phyloP scores from a whole-genome alignment of 163 green algal species.

The Chlorella variabilis region DNA sequence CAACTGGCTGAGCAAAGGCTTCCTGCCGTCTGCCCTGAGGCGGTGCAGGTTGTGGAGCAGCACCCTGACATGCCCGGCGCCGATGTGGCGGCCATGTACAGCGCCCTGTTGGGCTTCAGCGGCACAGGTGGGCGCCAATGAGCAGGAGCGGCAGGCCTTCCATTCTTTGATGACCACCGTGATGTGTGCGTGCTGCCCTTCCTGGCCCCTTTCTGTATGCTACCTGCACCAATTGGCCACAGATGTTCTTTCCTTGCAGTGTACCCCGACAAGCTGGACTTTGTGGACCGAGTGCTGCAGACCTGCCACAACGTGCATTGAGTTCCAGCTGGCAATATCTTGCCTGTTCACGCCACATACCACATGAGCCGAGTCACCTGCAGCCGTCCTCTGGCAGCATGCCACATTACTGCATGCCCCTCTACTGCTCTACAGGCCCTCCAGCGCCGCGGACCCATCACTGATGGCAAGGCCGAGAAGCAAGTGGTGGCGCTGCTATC shows the following conservation, averaged over 20 bases:
- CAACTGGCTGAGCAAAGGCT: too few relatives aligned
- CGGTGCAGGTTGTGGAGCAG: conserved; percentile 42
- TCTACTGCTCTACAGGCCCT: conserved; percentile 57
- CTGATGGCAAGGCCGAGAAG: conserved; percentile 72
- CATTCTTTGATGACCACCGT: too few relatives aligned
- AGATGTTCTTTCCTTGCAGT: conserved; percentile 43
- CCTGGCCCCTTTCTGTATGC: not conserved
- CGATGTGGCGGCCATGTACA: conserved; percentile 82
- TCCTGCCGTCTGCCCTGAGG: not conserved
- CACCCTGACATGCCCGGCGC: conserved; percentile 70
- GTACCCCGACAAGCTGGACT: conserved; percentile 73
- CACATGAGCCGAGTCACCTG: too few relatives aligned
- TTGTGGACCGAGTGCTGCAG: conserved; percentile 74
- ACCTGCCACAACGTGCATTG: conserved; percentile 47
- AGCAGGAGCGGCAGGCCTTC: too few relatives aligned
- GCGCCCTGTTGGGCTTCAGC: conserved; percentile 45
- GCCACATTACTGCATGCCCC: too few relatives aligned
- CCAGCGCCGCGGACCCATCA: conserved; percentile 40
- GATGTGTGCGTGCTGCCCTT: too few relatives aligned
- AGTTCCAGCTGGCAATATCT: too few relatives aligned
- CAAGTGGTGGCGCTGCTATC: conserved; percentile 86
- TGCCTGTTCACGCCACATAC: too few relatives aligned
- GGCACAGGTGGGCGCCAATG: conserved; percentile 17
- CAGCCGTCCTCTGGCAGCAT: too few relatives aligned
- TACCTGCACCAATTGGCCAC: too few relatives aligned